phyloP scores from a whole-genome alignment of 148 eudicot genomes.

The Vaccinium macrocarpon region DNA sequence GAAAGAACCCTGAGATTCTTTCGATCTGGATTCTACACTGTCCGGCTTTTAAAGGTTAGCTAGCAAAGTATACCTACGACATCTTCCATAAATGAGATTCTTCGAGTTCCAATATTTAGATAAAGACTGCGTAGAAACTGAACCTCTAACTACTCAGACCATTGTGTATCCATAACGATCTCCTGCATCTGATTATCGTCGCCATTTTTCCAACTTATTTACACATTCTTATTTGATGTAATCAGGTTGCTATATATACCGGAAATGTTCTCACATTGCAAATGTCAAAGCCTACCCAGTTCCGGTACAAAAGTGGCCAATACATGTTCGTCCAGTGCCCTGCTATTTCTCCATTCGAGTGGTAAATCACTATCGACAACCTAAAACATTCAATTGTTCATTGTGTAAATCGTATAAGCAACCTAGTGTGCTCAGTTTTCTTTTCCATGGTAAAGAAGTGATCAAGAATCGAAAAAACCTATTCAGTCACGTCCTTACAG shows the following conservation, averaged over 20 bases:
- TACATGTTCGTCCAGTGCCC: conserved; percentile 99
- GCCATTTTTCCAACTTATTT: not conserved
- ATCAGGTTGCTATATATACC: conserved; percentile 80
- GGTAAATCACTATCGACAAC: conserved; percentile 43
- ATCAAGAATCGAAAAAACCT: not conserved
- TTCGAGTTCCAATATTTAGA: not conserved
- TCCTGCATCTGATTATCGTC: not conserved
- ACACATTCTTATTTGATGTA: conserved; percentile 16
- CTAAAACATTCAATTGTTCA: not conserved
- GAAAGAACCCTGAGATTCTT: conserved; percentile 85
- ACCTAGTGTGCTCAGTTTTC: not conserved
- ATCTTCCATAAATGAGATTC: not conserved
- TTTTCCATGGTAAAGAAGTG: too few relatives aligned
- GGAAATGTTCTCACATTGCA: conserved; percentile 89
- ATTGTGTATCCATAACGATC: not conserved
- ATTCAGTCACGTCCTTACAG: not conserved
- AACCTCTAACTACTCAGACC: not conserved
- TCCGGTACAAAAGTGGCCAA: conserved; percentile 91
- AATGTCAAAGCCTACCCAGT: conserved; percentile 90
- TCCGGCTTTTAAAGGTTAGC: conserved; percentile 73
- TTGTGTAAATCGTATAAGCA: not conserved
- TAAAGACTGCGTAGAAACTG: not conserved
- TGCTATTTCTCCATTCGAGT: conserved; percentile 87
- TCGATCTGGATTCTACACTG: conserved; percentile 68
- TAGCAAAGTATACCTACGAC: conserved; percentile 4